Base-by-base conservation (phyloP, 2,329 filamentous ascomycete species). In the Chaetothyriales sp. region DNA sequence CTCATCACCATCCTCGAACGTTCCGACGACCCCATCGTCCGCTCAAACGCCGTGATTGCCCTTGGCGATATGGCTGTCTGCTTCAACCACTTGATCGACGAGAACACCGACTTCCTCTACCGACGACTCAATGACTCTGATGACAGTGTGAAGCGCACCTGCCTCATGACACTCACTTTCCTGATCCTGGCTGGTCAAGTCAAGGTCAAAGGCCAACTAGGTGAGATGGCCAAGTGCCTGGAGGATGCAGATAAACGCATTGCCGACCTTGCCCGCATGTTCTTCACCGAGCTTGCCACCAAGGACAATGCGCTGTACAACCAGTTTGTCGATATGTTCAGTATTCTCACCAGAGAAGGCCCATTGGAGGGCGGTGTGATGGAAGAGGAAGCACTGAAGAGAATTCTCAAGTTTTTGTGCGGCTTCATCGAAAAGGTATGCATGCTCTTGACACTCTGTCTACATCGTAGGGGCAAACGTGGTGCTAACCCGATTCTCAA, bases 291-390 rank as follows among this genome's bases (percentile, higher is more conserved):
- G 69, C 77, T 98, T 51, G 89, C 89, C 56, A 95, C 89, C 60
- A 98, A 98, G 73, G 92, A 98, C 67, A 98, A 98, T 64, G 92
- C 92, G 2, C 88, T 98, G 2, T 98, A 98, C 69, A 98, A 98
- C 67, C 90, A 98, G 71, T 98, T 98, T 69, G 89, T 98, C 25
- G 92, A 98, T 66, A 97, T 98, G 87, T 98, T 98, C 69, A 90
- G 86, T 64, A 72, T 97, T 58, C 74, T 98, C 46, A 92, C 86
- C 53, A 85, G 89, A 0, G 90, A 94, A 61, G 78, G 79, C 50
- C 79, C 75, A 28, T 74, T 98, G 59, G 57, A 61, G 33, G 59
- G 59, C 18, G 58, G 58, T 5, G 57, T 60, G 3, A 57, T 61
- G 52, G 82, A 88, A 8, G 90, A 95, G 66, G 88, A 95, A 61